Evolutionary conservation across 2,329 filamentous ascomycete genomes (phyloP), one percentile per base, ranked within the genome.

Genomic region (Coccinonectria pachysandricola): DNA sequence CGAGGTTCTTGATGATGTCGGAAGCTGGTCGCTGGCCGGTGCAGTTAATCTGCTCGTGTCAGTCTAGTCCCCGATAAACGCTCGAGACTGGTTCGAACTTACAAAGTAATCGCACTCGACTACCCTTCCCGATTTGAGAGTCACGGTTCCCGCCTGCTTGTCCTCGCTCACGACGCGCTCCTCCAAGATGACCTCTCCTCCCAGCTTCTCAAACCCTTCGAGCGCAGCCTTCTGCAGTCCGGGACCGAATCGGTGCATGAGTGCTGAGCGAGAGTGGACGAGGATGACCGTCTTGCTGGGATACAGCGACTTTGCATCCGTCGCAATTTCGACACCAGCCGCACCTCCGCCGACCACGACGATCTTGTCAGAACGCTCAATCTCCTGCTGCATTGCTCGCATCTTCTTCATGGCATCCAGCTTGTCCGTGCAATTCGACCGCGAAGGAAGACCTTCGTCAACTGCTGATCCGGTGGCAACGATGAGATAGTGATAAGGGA

Each of bases 21-120:
- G 71, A 71, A n/a, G 65, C 62, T 0, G 75, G 71, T 12, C 50
- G 59, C 42, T 77, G 73, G 2, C 75, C 74, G 0, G 64, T 69
- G 33, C 72, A 76, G 27, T 66, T 64, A 27, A 78, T 61, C 68
- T 74, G 32, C 6, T 7, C 3, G 12, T 19, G 19, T 41, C 21
- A 28, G 19, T 21, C 23, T 19, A 12, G 15, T 12, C 12, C 3
- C 5, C 3, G 10, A 3, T 5, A 1, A 10, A 12, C 5, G 8
- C 3, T 10, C 3, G 7, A 14, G 6, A 7, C 19, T 8, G 8
- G 10, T 2, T 10, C 5, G 5, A 7, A 41, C 55, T 37, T 36
- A 71, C 65, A 31, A 70, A 52, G 28, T 61, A 63, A 39, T 74
- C 66, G 30, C 63, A 70, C 6, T 60, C 41, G 14, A 68, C 45